phyloP scores from a whole-genome alignment of 768 basidiomycete species.

The Sistotremastrum suecicum region DNA sequence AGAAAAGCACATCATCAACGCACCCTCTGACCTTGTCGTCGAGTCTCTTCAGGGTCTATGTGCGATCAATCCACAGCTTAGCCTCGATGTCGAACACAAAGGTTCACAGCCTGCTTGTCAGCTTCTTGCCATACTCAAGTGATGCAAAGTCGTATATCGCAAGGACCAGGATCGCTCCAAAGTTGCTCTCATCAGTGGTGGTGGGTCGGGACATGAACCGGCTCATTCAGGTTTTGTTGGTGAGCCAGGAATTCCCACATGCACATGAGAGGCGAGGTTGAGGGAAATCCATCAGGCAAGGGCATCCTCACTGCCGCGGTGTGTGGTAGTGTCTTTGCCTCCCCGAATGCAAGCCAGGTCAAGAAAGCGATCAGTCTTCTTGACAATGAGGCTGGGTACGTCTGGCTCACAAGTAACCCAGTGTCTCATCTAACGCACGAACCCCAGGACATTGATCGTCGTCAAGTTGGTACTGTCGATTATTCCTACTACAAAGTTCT shows the following conservation, averaged over 20 bases:
- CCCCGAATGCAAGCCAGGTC: slow-evolving; percentile 78
- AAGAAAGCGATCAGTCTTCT: slow-evolving; percentile 66
- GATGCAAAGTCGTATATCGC: slow-evolving; percentile 43
- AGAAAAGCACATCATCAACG: slow-evolving; percentile 70
- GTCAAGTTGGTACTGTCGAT: slow-evolving; percentile 43
- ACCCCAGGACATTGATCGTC: slow-evolving; percentile 56
- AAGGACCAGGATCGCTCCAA: slow-evolving; percentile 41
- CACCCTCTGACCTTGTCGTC: slow-evolving; percentile 52
- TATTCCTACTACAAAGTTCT: slow-evolving; percentile 1
- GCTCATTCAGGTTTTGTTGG: slow-evolving; percentile 86
- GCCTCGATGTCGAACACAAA: slow-evolving; percentile 57
- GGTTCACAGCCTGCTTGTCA: slow-evolving; percentile 26
- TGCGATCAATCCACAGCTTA: slow-evolving; percentile 54
- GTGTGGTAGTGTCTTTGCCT: slow-evolving; percentile 82
- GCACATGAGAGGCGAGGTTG: slow-evolving; percentile 35
- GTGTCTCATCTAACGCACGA: neutral
- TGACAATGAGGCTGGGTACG: slow-evolving; percentile 57
- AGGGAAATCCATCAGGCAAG: neutral
- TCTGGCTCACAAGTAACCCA: neutral
- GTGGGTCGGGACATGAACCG: slow-evolving; percentile 86
- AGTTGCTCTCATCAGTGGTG: slow-evolving; percentile 71
- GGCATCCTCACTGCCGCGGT: slow-evolving; percentile 41
- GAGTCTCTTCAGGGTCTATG: slow-evolving; percentile 68
- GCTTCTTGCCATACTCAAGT: neutral
- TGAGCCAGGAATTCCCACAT: slow-evolving; percentile 15